These are phyloP conservation scores for Fusarium aywerte DNA, from an alignment of 2,329 filamentous ascomycete genomes.

Conservation along the genomic window DNA sequence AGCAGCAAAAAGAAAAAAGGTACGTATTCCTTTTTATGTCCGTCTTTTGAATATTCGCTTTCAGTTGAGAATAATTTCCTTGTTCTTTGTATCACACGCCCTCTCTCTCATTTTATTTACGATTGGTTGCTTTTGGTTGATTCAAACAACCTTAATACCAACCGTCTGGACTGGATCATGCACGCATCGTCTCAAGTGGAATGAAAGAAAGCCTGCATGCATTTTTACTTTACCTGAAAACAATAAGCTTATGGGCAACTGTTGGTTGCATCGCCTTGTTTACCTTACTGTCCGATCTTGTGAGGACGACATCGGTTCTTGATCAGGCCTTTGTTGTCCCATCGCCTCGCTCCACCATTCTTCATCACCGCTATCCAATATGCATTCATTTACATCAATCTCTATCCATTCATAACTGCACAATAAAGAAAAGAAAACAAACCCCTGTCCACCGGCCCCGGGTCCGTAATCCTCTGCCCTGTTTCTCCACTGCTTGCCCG, in stretches of 20 bases:
- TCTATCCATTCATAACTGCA: constrained; percentile 15
- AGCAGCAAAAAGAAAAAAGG: constrained; percentile 17
- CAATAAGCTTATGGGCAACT: too few relatives aligned
- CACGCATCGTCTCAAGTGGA: constrained; percentile 24
- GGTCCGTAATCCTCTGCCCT: constrained; percentile 30
- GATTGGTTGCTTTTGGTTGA: not conserved
- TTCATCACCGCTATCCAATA: constrained; percentile 21
- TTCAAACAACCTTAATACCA: not conserved
- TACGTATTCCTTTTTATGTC: constrained; percentile 27
- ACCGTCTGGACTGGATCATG: constrained; percentile 17
- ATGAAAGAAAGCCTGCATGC: not conserved
- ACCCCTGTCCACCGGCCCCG: constrained; percentile 32
- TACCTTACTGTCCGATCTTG: not conserved
- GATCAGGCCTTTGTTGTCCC: constrained; percentile 10
- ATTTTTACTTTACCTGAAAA: too few relatives aligned
- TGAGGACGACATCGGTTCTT: constrained; percentile 1
- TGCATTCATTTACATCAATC: not conserved
- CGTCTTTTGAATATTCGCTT: constrained; percentile 11
- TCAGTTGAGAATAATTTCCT: constrained; percentile 7
- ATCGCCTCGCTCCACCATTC: constrained; percentile 9
- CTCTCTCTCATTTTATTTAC: constrained; percentile 1
- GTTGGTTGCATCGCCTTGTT: not conserved
- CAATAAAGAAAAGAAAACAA: not conserved
- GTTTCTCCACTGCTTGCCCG: constrained; percentile 38
- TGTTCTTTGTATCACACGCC: constrained; percentile 17